Conservation (phyloP, 257 asterid genomes). For the Jasminum sambac region DNA sequence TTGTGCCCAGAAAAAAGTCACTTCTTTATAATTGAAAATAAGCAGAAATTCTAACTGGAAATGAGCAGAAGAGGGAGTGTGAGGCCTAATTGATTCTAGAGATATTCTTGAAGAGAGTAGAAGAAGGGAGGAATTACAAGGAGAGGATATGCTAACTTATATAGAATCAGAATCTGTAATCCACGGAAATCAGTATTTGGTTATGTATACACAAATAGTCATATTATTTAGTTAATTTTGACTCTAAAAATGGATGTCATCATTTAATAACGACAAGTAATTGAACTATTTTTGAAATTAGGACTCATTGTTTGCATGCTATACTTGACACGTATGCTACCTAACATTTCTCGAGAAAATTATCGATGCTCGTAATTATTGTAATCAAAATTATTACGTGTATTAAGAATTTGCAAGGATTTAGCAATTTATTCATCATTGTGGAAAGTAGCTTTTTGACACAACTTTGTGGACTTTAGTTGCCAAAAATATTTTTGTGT, state of each 20-base stretch:
- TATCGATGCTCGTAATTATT: background rate
- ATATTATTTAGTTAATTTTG: no score
- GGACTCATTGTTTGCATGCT: no score
- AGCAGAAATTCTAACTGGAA: constrained; percentile 4
- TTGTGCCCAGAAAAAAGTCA: constrained; percentile 17
- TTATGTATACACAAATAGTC: no score
- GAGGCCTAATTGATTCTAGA: constrained; percentile 12
- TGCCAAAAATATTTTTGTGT: constrained; percentile 24
- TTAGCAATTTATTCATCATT: background rate
- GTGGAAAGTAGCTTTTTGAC: constrained; percentile 34
- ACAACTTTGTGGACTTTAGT: constrained; percentile 26
- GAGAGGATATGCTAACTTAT: constrained; percentile 26
- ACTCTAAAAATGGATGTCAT: no score
- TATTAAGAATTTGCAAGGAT: constrained; percentile 19
- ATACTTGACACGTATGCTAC: background rate
- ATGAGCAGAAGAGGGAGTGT: constrained; percentile 20
- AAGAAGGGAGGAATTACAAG: constrained; percentile 21
- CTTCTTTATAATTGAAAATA: background rate
- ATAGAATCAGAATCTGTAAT: background rate
- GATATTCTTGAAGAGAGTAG: background rate
- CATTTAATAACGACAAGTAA: no score
- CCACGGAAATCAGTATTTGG: no score
- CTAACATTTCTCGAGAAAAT: background rate
- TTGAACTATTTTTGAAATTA: no score
- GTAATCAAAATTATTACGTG: background rate